These are phyloP conservation scores for Didymella arachidicola DNA, from an alignment of 2,329 filamentous ascomycete genomes.

Conservation along the genomic window DNA sequence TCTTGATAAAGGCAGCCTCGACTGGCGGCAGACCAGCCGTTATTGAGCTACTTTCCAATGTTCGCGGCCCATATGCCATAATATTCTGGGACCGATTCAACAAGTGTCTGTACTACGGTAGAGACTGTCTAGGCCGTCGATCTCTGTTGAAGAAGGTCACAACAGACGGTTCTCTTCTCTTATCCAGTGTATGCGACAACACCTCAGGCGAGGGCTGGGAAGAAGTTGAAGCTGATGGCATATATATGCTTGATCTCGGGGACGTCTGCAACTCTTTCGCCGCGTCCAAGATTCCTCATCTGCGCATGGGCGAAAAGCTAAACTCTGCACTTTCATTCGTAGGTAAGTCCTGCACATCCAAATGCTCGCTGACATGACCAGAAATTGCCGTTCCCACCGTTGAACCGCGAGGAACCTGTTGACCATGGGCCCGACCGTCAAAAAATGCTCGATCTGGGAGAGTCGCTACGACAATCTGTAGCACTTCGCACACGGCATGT, in stretches of 20 bases:
- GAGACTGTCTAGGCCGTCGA: constrained; percentile 86
- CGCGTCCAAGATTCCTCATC: constrained; percentile 35
- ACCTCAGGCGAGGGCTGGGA: constrained; percentile 62
- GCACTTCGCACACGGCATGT: constrained; percentile 59
- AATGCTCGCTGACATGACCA: constrained; percentile 36
- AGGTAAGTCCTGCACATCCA: constrained; percentile 37
- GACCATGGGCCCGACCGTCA: constrained; percentile 23
- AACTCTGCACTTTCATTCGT: constrained; percentile 36
- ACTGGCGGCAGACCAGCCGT: constrained; percentile 23
- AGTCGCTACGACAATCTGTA: constrained; percentile 68
- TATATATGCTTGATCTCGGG: constrained; percentile 72
- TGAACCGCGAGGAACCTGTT: constrained; percentile 48
- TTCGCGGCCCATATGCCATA: constrained; percentile 83
- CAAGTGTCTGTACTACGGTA: constrained; percentile 76
- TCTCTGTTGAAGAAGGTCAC: constrained; percentile 72
- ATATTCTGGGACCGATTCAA: constrained; percentile 75
- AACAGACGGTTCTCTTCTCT: constrained; percentile 50
- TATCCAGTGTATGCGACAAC: constrained; percentile 51
- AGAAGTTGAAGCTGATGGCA: constrained; percentile 85
- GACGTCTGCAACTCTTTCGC: background rate
- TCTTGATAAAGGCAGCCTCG: constrained; percentile 56
- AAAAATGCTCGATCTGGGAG: constrained; percentile 60
- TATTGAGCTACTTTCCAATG: constrained; percentile 35
- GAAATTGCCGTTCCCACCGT: constrained; percentile 54
- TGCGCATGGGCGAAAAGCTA: constrained; percentile 21